These are phyloP conservation scores for Colletotrichum spinosum DNA, from an alignment of 2,329 filamentous ascomycete genomes.

Conservation along the genomic window DNA sequence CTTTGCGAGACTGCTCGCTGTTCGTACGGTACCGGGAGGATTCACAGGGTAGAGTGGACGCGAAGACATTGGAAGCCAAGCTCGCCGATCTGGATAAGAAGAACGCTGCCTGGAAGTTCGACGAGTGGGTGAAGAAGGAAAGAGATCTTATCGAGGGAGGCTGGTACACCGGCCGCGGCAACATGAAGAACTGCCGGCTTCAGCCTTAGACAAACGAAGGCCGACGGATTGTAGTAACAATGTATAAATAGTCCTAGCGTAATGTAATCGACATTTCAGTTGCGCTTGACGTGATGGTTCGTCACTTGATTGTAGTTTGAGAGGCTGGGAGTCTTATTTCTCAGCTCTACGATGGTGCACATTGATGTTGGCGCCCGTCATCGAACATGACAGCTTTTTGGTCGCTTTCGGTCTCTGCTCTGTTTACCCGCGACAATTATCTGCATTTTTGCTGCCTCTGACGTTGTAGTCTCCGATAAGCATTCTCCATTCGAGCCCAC, in stretches of 20 bases:
- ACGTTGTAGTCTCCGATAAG: too few relatives aligned
- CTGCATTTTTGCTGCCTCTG: too few relatives aligned
- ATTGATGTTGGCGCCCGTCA: too few relatives aligned
- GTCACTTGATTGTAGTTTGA: too few relatives aligned
- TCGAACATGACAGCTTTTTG: too few relatives aligned
- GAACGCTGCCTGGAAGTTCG: constrained; percentile 72
- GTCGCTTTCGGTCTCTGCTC: too few relatives aligned
- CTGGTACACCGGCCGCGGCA: constrained; percentile 65
- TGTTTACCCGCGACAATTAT: too few relatives aligned
- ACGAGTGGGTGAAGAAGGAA: constrained; percentile 77
- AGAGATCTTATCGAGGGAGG: constrained; percentile 71
- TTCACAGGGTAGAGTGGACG: neutral
- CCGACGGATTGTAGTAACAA: constrained; percentile 18
- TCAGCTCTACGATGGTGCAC: too few relatives aligned
- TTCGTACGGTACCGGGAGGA: constrained; percentile 63
- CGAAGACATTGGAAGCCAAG: constrained; percentile 61
- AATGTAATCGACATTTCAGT: constrained; percentile 1
- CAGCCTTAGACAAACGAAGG: neutral
- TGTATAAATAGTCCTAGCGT: constrained; percentile 21
- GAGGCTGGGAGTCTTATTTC: too few relatives aligned
- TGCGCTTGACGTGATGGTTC: too few relatives aligned
- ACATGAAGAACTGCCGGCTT: constrained; percentile 34
- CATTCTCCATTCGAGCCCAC: too few relatives aligned
- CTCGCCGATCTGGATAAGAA: constrained; percentile 85
- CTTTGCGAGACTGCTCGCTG: constrained; percentile 81